Evolutionary conservation across 495 filamentous ascomycete genomes (phyloP), one percentile per base, ranked within the genome.

Genomic region (Lophium mytilinum): DNA sequence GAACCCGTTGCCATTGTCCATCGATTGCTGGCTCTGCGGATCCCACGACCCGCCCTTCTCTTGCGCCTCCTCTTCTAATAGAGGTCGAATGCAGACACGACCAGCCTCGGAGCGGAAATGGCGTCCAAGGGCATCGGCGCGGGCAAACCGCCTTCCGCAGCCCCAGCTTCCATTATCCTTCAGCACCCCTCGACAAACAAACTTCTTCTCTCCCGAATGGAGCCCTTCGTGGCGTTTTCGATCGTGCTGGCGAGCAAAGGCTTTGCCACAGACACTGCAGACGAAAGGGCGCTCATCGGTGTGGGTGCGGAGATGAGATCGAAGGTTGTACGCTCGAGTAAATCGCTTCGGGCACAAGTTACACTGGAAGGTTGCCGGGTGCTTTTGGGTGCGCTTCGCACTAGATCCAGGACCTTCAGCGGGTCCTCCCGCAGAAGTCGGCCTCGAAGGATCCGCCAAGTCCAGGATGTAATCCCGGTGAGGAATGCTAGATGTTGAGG

Each of bases 71-170:
- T 95, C 90, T 51, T 95, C 94, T 9, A 97, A 77, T 3, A 98
- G 76, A 4, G 93, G 90, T 62, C 94, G 95, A 71, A 98, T 98
- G 69, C 93, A 98, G 42, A 95, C 87, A 5, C 93, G 82, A 9
- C 93, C 93, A 2, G 93, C 94, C 73, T 98, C 93, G 11, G 88
- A 92, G 48, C 93, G 79, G 79, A 98, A 98, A 70, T 98, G 93
- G n/a, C 93, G 83, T 14, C 93, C 93, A 2, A 98, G 76, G 1
- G 94, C 93, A 71, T 98, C 93, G 8, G 93, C 93, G 53, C 93
- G 89, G 1, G 93, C 93, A 69, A 98, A 98, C 9, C 90, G 80
- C 30, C 93, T 84, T 11, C 89, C 89, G 64, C 93, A 98, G 45
- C 93, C 93, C 93, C 93, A 98, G 53, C 83, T 81, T 7, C 82